Evolutionary conservation across 2,329 filamentous ascomycete genomes (phyloP).

Genomic region (Verticillium nubilum): DNA sequence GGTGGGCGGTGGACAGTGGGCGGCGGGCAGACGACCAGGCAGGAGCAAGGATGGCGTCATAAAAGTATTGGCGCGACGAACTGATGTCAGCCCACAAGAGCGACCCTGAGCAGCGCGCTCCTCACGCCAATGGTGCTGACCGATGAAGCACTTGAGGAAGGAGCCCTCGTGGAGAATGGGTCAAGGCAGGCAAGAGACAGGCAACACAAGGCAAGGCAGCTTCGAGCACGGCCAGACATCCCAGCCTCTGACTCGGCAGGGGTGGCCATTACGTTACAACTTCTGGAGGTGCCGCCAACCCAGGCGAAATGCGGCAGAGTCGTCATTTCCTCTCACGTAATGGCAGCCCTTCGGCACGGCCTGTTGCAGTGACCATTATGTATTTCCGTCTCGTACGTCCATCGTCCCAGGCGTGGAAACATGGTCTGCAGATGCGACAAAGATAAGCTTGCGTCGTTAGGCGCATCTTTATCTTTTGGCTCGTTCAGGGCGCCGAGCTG

Average conservation of each 20-base stretch:
- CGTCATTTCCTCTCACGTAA: constrained; percentile 43
- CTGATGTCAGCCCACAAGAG: background rate
- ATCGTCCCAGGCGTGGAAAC: background rate
- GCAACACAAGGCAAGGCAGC: background rate
- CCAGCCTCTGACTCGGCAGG: constrained; percentile 22
- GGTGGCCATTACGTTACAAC: constrained; percentile 42
- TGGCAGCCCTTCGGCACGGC: constrained; percentile 19
- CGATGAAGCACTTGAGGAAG: background rate
- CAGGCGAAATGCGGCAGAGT: constrained; percentile 17
- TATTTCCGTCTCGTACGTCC: constrained; percentile 29
- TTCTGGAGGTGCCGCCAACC: constrained; percentile 26
- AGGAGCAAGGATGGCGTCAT: background rate
- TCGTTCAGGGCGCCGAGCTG: constrained; percentile 3
- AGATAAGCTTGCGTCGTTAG: constrained; percentile 21
- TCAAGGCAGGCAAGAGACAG: background rate
- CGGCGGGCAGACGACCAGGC: background rate
- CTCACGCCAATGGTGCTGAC: background rate
- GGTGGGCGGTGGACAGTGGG: no score
- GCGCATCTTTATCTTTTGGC: constrained; percentile 10
- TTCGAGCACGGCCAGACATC: constrained; percentile 1
- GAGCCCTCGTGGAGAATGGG: constrained; percentile 14
- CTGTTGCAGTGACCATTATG: constrained; percentile 29
- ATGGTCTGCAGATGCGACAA: constrained; percentile 6
- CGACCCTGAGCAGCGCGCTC: background rate
- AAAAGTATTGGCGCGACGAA: background rate